phyloP scores from a whole-genome alignment of 2,329 filamentous ascomycete species.

The Stromatinia cepivora region DNA sequence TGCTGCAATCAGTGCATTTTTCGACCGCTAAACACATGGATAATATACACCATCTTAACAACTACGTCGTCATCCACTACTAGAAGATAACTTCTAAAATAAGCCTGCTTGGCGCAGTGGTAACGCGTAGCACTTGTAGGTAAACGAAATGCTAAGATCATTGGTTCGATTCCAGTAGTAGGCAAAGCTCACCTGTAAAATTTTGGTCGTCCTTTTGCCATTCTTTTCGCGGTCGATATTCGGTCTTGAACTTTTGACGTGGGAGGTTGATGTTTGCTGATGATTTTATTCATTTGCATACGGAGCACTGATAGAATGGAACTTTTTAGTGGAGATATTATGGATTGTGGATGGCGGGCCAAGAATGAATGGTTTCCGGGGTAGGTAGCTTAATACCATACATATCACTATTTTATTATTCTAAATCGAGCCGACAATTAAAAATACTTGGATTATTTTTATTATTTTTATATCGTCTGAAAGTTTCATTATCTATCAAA shows the following conservation, averaged over 20 bases:
- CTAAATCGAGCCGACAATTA: no score
- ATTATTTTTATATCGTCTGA: no score
- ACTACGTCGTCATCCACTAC: neutral
- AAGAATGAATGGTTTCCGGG: neutral
- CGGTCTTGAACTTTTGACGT: no score
- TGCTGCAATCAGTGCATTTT: neutral
- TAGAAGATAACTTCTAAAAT: neutral
- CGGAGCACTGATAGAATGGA: neutral
- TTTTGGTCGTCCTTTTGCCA: neutral
- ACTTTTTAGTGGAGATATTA: neutral
- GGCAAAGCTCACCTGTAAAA: neutral
- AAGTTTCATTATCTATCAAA: neutral
- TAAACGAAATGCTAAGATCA: slow-evolving; percentile 17
- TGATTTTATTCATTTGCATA: neutral
- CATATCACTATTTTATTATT: no score
- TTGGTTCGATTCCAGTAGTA: slow-evolving; percentile 22
- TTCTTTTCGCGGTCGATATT: neutral
- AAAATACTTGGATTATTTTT: no score
- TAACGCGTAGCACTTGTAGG: slow-evolving; percentile 20
- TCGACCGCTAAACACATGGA: rapidly evolving
- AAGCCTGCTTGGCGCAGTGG: slow-evolving; percentile 20
- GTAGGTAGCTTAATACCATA: no score
- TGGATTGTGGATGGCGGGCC: neutral
- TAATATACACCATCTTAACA: neutral
- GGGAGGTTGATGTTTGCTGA: neutral